A percentile compares a stretch with the other conserved stretches of the same genome.
Evolutionary conservation across 306 rosid genomes (phyloP).

Genomic region (Cucurbita argyrosperma): DNA sequence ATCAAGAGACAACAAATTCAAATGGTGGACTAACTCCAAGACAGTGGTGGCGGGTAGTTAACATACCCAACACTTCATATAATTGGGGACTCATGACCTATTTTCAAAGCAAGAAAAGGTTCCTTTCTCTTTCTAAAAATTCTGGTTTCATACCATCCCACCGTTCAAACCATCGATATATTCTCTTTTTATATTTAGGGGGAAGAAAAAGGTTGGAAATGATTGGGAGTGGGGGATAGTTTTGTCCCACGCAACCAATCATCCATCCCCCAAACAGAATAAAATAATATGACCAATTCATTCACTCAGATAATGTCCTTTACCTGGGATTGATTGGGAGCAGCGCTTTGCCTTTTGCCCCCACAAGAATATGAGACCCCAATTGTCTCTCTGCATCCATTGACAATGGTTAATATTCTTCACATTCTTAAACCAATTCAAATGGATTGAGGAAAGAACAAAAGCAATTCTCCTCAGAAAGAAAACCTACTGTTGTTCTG

Average conservation of each 20-base stretch:
- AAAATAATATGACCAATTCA: neutral
- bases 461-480: neutral
- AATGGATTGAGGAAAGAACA: neutral
- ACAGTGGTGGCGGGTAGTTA: too few relatives aligned
- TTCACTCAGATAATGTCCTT: neutral
- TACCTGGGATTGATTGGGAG: neutral
- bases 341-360: neutral
- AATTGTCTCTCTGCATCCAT: neutral
- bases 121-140: slow-evolving; percentile 42
- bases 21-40: neutral
- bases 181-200: slow-evolving; percentile 37
- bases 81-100: neutral
- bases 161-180: slow-evolving; percentile 39
- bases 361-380: neutral
- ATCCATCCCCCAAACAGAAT: neutral
- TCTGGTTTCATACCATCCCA: slow-evolving; percentile 38
- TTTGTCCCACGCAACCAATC: neutral
- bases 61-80: neutral
- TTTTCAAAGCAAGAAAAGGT: neutral
- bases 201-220: slow-evolving; percentile 17
- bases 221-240: slow-evolving; percentile 11
- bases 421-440: neutral
- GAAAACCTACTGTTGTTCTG: neutral
- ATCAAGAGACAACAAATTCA: neutral
- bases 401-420: neutral